Conservation (phyloP, 371 early-diverging fungal species). For the Nematocida sp. region DNA sequence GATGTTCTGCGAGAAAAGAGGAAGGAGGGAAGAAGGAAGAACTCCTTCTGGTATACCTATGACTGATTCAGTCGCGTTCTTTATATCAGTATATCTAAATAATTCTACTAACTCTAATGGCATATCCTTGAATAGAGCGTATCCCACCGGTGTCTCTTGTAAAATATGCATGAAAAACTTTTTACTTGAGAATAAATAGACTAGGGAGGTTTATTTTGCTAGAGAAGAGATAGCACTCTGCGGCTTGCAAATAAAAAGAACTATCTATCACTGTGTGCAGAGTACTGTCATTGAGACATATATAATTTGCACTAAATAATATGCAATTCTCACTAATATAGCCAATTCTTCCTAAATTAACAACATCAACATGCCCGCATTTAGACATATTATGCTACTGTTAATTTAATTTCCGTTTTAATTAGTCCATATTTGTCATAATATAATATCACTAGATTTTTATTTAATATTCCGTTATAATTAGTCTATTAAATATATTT, state of each 20-base stretch:
- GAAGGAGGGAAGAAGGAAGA: not conserved
- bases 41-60: not conserved
- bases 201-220: no score
- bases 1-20: not conserved
- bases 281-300: no score
- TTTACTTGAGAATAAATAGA: no score
- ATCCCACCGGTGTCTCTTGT: conserved; percentile 54
- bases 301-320: no score
- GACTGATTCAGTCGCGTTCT: conserved; percentile 7
- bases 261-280: no score
- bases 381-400: not conserved
- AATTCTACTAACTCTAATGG: conserved; percentile 47
- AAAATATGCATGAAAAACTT: conserved; percentile 44
- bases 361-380: not conserved
- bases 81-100: conserved; percentile 6
- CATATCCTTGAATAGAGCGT: conserved; percentile 42
- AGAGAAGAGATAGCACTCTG: no score
- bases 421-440: not conserved
- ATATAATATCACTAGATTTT: no score
- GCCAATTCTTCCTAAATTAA: no score
- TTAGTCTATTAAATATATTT: conserved; percentile 18
- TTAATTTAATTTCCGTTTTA: not conserved
- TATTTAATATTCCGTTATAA: not conserved
- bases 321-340: no score
- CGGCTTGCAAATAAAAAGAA: no score